phyloP scores from a whole-genome alignment of 1,139 yeast species.

The Nakaseomyces sp. region DNA sequence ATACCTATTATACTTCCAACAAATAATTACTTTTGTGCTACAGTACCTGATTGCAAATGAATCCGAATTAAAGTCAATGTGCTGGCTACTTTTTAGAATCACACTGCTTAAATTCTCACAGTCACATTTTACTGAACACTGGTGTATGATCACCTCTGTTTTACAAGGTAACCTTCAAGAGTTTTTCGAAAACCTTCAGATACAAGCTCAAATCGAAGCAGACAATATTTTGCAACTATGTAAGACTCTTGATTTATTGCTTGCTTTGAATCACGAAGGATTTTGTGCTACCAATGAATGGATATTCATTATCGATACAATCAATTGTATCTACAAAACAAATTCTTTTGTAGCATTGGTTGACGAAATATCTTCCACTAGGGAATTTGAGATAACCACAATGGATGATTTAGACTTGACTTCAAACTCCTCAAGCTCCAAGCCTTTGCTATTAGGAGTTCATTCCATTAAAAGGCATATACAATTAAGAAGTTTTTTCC shows the following conservation, averaged over 20 bases:
- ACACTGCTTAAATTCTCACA: slow-evolving; percentile 54
- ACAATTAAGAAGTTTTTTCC: slow-evolving; percentile 55
- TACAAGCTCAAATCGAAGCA: slow-evolving; percentile 36
- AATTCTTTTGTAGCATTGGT: slow-evolving; percentile 36
- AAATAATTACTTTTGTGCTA: slow-evolving; percentile 20
- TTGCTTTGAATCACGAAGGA: slow-evolving; percentile 64
- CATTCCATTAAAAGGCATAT: slow-evolving; percentile 36
- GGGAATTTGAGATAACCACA: slow-evolving; percentile 29
- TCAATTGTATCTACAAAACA: slow-evolving; percentile 48
- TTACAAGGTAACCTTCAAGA: slow-evolving; percentile 46
- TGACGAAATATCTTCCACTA: slow-evolving; percentile 41
- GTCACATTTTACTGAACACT: slow-evolving; percentile 55
- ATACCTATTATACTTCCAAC: slow-evolving; percentile 36
- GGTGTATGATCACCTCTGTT: slow-evolving; percentile 62
- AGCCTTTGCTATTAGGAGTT: slow-evolving; percentile 46
- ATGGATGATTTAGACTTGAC: slow-evolving; percentile 14
- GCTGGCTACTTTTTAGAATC: slow-evolving; percentile 51
- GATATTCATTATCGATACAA: slow-evolving; percentile 69
- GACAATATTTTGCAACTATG: slow-evolving; percentile 48
- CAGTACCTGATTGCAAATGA: slow-evolving; percentile 24
- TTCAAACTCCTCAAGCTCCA: slow-evolving; percentile 20
- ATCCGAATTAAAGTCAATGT: slow-evolving; percentile 15
- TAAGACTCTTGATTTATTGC: slow-evolving; percentile 66
- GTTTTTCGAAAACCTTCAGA: slow-evolving; percentile 34
- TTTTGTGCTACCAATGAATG: slow-evolving; percentile 69